Evolutionary conservation across 2,329 filamentous ascomycete species (phyloP), one percentile per base, ranked within the genome.

Genomic region (Hyphodiscus sp.): DNA sequence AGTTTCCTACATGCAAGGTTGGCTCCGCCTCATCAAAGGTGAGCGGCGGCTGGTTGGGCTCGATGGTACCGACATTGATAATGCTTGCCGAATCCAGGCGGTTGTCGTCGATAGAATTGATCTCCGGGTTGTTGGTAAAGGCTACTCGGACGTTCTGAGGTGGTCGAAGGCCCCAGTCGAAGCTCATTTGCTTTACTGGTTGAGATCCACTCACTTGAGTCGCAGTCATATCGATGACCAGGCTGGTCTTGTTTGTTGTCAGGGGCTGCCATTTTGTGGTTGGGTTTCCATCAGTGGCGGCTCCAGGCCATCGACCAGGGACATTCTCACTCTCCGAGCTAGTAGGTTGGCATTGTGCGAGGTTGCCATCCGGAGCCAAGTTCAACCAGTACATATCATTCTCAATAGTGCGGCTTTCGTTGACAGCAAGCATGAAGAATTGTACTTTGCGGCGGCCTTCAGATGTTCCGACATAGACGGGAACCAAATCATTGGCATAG

Each of bases 211-310:
- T 26, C 23, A 26, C 23, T 26, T 26, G 41, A 49, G 50, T 42
- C 7, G 33, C 43, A 15, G 23, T 44, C 3, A 26, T 56, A 45
- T 55, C 49, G 8, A 87, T 75, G 0, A 78, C 83, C 20, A 86
- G 63, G 4, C 76, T 76, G 45, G 76, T 73, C 11, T 74, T 71
- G 1, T 69, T 69, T 47, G 76, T 76, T 1, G 76, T 72, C 11
- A 68, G 63, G 0, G 83, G 81, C 61, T 86, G 82, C 83, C 83
- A 87, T 60, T 79, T 80, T 0, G 83, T 87, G 30, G 76, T 80
- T 3, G 77, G 71, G 6, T 81, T 80, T 47, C 84, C 84, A 61
- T 87, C 84, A 49, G 85, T 76, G 2, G 81, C 82, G 0, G 77
- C 74, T 51, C 85, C 74, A 0, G 83, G 81, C 67, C 85, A 84